Conservation (phyloP, 805 yeast species). For the Vanderwaltozyma verrucispora region DNA sequence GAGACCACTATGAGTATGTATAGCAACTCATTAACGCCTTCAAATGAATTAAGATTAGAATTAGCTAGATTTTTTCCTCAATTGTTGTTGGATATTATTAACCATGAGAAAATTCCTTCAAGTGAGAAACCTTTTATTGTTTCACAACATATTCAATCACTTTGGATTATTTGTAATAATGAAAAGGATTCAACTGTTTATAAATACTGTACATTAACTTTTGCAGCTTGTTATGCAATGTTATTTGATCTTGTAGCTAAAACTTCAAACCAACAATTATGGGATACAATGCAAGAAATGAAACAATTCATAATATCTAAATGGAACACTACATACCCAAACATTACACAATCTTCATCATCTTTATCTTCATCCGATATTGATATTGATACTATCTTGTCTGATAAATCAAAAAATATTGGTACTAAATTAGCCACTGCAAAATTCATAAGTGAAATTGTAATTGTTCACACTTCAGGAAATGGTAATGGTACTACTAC, state of each 20-base stretch:
- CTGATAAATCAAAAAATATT: slow-evolving; percentile 34
- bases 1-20: slow-evolving; percentile 18
- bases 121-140: slow-evolving; percentile 26
- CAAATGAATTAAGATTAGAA: slow-evolving; percentile 5
- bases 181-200: slow-evolving; percentile 23
- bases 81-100: slow-evolving; percentile 18
- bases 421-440: slow-evolving; percentile 59
- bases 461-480: slow-evolving; percentile 39
- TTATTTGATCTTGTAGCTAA: slow-evolving; percentile 36
- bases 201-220: slow-evolving; percentile 32
- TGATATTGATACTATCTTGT: background rate
- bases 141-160: slow-evolving; percentile 17
- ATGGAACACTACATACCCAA: slow-evolving; percentile 38
- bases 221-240: slow-evolving; percentile 37
- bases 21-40: slow-evolving; percentile 5
- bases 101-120: slow-evolving; percentile 13
- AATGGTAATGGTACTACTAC: background rate
- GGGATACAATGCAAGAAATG: slow-evolving; percentile 47
- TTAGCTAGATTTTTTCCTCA: slow-evolving; percentile 17
- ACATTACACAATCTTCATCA: background rate
- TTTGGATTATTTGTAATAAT: slow-evolving; percentile 20
- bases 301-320: slow-evolving; percentile 49
- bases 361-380: background rate
- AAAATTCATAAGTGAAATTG: slow-evolving; percentile 55
- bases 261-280: slow-evolving; percentile 32